These are phyloP conservation scores for Penicillium egyptiacum DNA, from an alignment of 495 filamentous ascomycete species.

Conservation along the genomic window DNA sequence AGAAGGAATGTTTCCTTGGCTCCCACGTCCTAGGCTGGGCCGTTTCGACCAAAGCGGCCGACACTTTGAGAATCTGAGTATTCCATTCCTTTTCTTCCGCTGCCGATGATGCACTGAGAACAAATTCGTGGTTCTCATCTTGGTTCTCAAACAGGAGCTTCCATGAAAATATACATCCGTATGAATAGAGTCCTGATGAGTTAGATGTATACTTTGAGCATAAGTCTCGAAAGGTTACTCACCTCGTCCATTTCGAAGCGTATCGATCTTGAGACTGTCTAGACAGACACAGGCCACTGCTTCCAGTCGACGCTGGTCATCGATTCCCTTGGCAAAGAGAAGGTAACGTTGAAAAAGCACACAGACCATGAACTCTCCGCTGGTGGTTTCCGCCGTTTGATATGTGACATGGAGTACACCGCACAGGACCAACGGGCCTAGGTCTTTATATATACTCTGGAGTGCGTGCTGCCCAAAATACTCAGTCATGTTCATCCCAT, in stretches of 20 bases:
- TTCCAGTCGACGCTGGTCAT: constrained; percentile 61
- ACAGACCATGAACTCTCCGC: constrained; percentile 82
- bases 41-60: constrained; percentile 26
- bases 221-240: constrained; percentile 15
- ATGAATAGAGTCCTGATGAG: constrained; percentile 74
- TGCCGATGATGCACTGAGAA: constrained; percentile 83
- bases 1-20: constrained; percentile 45
- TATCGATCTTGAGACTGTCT: constrained; percentile 68
- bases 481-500: constrained; percentile 8
- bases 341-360: constrained; percentile 82
- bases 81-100: constrained; percentile 80
- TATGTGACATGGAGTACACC: constrained; percentile 86
- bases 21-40: constrained; percentile 29
- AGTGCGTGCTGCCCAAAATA: constrained; percentile 34
- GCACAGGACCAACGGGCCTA: constrained; percentile 82
- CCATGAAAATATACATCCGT: constrained; percentile 85
- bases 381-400: constrained; percentile 61
- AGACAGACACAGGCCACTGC: constrained; percentile 75
- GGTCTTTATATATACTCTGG: constrained; percentile 60
- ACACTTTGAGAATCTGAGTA: constrained; percentile 39
- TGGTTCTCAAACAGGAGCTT: constrained; percentile 84
- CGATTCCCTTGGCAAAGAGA: constrained; percentile 67
- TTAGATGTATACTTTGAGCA: neutral
- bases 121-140: constrained; percentile 76
- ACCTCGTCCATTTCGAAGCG: constrained; percentile 82